A percentile compares a stretch with the other conserved stretches of the same genome.
These are phyloP conservation scores for Fusarium succisae DNA, from an alignment of 2,329 filamentous ascomycete genomes.

Conservation along the genomic window DNA sequence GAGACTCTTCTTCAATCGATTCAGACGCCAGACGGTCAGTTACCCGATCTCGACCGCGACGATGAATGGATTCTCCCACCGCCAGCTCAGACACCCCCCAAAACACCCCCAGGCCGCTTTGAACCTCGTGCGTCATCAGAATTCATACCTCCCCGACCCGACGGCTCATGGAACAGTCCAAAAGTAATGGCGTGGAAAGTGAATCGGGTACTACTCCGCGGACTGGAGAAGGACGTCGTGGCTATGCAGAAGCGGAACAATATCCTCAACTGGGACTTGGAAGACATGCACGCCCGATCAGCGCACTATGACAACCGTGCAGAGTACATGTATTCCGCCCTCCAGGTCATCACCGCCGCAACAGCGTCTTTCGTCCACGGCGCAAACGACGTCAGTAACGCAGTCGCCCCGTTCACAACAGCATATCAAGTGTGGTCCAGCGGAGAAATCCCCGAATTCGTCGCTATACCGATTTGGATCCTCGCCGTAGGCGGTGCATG, in stretches of 20 bases:
- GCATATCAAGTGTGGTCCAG: conserved; percentile 69
- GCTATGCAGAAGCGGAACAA: conserved; percentile 57
- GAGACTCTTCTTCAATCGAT: conserved; percentile 49
- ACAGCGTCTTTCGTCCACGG: conserved; percentile 73
- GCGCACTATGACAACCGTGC: conserved; percentile 70
- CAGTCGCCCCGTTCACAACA: conserved; percentile 70
- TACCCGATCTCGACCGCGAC: conserved; percentile 43
- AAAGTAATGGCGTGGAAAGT: conserved; percentile 53
- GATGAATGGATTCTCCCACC: conserved; percentile 47
- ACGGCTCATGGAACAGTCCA: conserved; percentile 53
- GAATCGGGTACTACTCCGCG: conserved; percentile 55
- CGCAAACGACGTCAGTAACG: conserved; percentile 73
- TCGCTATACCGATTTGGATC: conserved; percentile 68
- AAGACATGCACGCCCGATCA: conserved; percentile 63
- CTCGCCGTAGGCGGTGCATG: conserved; percentile 61
- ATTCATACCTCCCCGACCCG: conserved; percentile 46
- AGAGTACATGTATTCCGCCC: conserved; percentile 69
- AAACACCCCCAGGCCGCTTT: conserved; percentile 8
- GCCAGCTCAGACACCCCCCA: conserved; percentile 39
- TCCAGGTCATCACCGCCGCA: conserved; percentile 68
- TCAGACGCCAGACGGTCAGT: conserved; percentile 40
- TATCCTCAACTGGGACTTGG: conserved; percentile 59
- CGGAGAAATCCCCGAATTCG: conserved; percentile 53
- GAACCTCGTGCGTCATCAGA: conserved; percentile 24
- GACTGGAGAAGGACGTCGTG: conserved; percentile 60